A percentile compares a stretch with the other conserved stretches of the same genome.
Conservation (phyloP, 805 yeast species). For the Scheffersomyces amazonensis region DNA sequence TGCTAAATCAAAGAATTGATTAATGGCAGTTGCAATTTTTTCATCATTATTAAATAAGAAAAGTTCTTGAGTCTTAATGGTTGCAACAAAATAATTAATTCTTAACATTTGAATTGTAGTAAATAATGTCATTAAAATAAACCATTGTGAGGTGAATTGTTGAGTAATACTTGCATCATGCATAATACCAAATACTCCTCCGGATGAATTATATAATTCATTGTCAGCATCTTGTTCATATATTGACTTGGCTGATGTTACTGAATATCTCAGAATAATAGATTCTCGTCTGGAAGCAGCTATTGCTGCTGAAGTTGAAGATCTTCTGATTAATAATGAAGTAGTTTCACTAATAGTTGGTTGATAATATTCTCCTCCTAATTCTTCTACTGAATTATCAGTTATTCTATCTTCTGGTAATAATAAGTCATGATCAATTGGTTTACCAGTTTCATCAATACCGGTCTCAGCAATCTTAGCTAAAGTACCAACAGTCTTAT, state of each 20-base stretch:
- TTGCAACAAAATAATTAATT: constrained; percentile 90
- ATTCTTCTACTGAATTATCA: constrained; percentile 3
- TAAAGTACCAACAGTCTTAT: constrained; percentile 66
- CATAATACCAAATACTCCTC: constrained; percentile 75
- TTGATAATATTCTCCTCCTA: constrained; percentile 13
- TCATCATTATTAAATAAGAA: constrained; percentile 55
- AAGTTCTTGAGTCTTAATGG: constrained; percentile 77
- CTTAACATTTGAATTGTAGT: constrained; percentile 88
- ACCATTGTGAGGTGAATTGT: constrained; percentile 70
- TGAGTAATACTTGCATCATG: constrained; percentile 56
- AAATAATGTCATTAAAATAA: constrained; percentile 69
- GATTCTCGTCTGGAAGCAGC: constrained; percentile 28
- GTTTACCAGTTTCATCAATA: constrained; percentile 65
- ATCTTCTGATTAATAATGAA: constrained; percentile 30
- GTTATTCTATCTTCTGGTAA: constrained; percentile 28
- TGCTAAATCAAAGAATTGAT: constrained; percentile 79
- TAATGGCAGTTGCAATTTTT: constrained; percentile 53
- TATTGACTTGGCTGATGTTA: constrained; percentile 52
- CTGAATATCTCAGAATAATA: constrained; percentile 32
- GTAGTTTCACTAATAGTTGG: constrained; percentile 42
- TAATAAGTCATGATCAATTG: constrained; percentile 46
- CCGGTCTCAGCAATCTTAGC: constrained; percentile 73
- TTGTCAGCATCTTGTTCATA: constrained; percentile 66
- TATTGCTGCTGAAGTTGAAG: constrained; percentile 16
- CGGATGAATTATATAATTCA: constrained; percentile 48